Conservation (phyloP, 2,329 filamentous ascomycete genomes). For the Botrytis hyacinthi region DNA sequence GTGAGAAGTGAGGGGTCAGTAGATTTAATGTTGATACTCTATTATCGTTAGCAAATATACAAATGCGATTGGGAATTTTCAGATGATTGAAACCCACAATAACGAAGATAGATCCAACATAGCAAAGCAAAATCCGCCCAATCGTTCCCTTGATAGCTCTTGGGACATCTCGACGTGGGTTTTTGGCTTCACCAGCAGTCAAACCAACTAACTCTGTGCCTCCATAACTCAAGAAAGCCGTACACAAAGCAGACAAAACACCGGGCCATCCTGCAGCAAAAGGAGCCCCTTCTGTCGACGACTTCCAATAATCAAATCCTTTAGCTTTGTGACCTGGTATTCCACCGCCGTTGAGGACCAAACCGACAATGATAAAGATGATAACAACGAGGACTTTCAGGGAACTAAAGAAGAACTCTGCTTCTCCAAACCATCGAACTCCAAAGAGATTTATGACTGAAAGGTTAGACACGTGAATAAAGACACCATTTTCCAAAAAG, state of each 20-base stretch:
- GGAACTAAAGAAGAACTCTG: slow-evolving; percentile 77
- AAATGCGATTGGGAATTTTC: neutral
- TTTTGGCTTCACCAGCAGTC: slow-evolving; percentile 52
- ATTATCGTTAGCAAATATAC: neutral
- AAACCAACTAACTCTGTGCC: slow-evolving; percentile 63
- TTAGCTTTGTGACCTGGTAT: slow-evolving; percentile 11
- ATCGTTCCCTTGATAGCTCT: slow-evolving; percentile 77
- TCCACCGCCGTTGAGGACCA: slow-evolving; percentile 5
- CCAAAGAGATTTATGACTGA: slow-evolving; percentile 66
- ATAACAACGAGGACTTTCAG: slow-evolving; percentile 68
- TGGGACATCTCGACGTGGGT: slow-evolving; percentile 47
- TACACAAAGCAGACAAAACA: slow-evolving; percentile 7
- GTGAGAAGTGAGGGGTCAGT: slow-evolving; percentile 63
- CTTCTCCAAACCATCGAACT: slow-evolving; percentile 74
- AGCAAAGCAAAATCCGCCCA: slow-evolving; percentile 83
- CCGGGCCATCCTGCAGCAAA: slow-evolving; percentile 8
- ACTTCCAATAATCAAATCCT: slow-evolving; percentile 13
- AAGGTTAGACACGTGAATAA: neutral
- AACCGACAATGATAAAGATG: slow-evolving; percentile 67
- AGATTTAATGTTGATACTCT: slow-evolving; percentile 67
- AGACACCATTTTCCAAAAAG: neutral
- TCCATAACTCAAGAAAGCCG: slow-evolving; percentile 47
- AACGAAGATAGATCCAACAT: slow-evolving; percentile 74
- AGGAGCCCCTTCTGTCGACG: neutral
- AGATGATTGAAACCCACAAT: slow-evolving; percentile 42